Conservation (phyloP, 495 filamentous ascomycete genomes). For the Penicilliopsis zonata region DNA sequence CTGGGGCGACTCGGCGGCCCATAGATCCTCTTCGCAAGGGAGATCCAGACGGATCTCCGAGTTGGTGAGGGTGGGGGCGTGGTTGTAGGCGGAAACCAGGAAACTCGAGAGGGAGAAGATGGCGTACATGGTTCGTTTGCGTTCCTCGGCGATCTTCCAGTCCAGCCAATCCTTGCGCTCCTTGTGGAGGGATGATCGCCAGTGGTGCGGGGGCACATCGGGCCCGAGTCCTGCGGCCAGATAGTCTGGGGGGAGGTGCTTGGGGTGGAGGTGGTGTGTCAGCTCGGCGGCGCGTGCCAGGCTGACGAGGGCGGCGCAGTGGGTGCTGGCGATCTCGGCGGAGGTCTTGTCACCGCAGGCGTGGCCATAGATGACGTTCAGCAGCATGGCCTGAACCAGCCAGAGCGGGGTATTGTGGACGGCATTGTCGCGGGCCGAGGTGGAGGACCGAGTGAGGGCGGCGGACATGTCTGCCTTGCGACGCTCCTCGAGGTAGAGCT, state of each 20-base stretch:
- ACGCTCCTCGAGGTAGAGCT: slow-evolving; percentile 84
- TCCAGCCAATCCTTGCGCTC: slow-evolving; percentile 75
- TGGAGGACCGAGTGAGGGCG: slow-evolving; percentile 49
- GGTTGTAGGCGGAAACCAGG: slow-evolving; percentile 85
- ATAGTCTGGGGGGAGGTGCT: slow-evolving; percentile 28
- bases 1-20: slow-evolving; percentile 68
- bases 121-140: slow-evolving; percentile 86
- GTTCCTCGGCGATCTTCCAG: slow-evolving; percentile 83
- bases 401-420: slow-evolving; percentile 79
- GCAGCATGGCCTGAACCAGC: slow-evolving; percentile 97
- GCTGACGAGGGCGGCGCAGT: slow-evolving; percentile 82
- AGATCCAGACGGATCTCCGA: slow-evolving; percentile 87
- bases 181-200: no score
- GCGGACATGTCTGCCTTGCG: slow-evolving; percentile 81
- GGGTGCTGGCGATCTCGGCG: slow-evolving; percentile 82
- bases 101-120: slow-evolving; percentile 88
- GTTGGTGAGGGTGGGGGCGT: slow-evolving; percentile 81
- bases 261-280: slow-evolving; percentile 32
- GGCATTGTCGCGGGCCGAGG: slow-evolving; percentile 48
- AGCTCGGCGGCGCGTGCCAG: slow-evolving; percentile 81
- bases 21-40: slow-evolving; percentile 89
- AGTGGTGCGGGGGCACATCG: slow-evolving; percentile 33
- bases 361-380: slow-evolving; percentile 94
- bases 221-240: slow-evolving; percentile 13
- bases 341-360: slow-evolving; percentile 87